A percentile compares a stretch with the other conserved stretches of the same genome.
Evolutionary conservation across 2,329 filamentous ascomycete genomes (phyloP).

Genomic region (Fusarium devonianum): DNA sequence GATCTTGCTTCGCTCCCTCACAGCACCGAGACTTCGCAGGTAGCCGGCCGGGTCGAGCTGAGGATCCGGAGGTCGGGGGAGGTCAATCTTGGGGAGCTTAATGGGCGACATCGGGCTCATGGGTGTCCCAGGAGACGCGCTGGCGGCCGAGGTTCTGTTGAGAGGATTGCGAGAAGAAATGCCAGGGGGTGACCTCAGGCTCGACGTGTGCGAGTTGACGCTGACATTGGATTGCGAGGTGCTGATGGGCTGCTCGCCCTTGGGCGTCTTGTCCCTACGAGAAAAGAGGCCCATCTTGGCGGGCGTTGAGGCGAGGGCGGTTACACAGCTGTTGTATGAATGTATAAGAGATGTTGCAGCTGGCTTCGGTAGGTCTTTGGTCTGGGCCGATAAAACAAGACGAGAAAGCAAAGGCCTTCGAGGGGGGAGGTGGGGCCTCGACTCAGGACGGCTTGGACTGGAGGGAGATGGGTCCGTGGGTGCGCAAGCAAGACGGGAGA

Average conservation of each 20-base stretch:
- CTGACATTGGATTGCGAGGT: slow-evolving; percentile 59
- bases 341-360: slow-evolving; percentile 2
- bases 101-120: slow-evolving; percentile 59
- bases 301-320: slow-evolving; percentile 16
- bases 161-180: slow-evolving; percentile 44
- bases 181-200: slow-evolving; percentile 41
- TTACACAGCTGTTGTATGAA: slow-evolving; percentile 18
- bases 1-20: slow-evolving; percentile 79
- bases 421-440: slow-evolving; percentile 34
- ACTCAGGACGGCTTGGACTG: slow-evolving; percentile 24
- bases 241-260: slow-evolving; percentile 52
- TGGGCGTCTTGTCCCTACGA: slow-evolving; percentile 59
- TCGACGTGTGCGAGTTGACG: slow-evolving; percentile 59
- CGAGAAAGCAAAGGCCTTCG: slow-evolving; percentile 28
- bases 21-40: slow-evolving; percentile 85
- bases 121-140: slow-evolving; percentile 56
- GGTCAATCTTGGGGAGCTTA: slow-evolving; percentile 75
- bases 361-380: slow-evolving; percentile 17
- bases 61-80: slow-evolving; percentile 87
- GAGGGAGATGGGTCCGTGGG: slow-evolving; percentile 36
- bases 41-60: slow-evolving; percentile 88
- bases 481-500: slow-evolving; percentile 13
- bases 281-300: slow-evolving; percentile 64
- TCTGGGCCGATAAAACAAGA: slow-evolving; percentile 37
- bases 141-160: slow-evolving; percentile 61